Base-by-base conservation (phyloP, 2,329 filamentous ascomycete genomes). In the Ophiognomonia clavigignenti-juglandacearum region DNA sequence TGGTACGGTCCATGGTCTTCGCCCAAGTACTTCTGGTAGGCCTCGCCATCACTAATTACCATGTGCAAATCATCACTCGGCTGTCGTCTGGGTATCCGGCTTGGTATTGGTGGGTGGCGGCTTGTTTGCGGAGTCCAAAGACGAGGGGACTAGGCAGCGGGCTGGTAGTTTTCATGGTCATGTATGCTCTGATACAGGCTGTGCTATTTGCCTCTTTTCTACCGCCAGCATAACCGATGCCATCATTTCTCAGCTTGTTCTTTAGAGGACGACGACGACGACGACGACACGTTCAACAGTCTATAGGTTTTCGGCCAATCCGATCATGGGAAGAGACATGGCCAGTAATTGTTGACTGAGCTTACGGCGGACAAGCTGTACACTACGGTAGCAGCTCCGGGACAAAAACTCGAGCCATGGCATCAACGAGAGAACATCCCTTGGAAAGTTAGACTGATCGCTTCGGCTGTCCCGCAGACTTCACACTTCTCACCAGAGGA, bases 11-110 rank as follows among this genome's bases (percentile, higher is more conserved):
- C 19, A 71, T 96, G 51, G 88, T 88, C 1, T 66, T 83, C 4
- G 78, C 81, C 4, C 92, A 98, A 64, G 65, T 86, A 1, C 48
- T 91, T 4, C 72, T 98, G 16, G 83, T 85, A 2, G 51, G 79
- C 3, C 64, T 92, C 50, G 87, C 89, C 18, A 65, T 91, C 18
- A 88, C 84, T 11, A 88, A 72, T 53, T 95, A 95, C 61, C 93
- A 98, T 61, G 86, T 96, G 22, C 93, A 98, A 66, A 95, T 98
- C 56, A 85, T 97, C 58, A 95, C 86, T 37, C 81, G 93, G 20
- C 76, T 98, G 14, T 85, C 88, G 2, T 96, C 91, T 0, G 92
- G 84, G 0, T 96, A 92, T 64, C 87, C 90, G 1, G 67, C 93
- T 16, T 96, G 90, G 89, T 93, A 96, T 62, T 84, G 86, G 74